phyloP scores from a whole-genome alignment of 306 rosid genomes.

The Citrullus colocynthis region DNA sequence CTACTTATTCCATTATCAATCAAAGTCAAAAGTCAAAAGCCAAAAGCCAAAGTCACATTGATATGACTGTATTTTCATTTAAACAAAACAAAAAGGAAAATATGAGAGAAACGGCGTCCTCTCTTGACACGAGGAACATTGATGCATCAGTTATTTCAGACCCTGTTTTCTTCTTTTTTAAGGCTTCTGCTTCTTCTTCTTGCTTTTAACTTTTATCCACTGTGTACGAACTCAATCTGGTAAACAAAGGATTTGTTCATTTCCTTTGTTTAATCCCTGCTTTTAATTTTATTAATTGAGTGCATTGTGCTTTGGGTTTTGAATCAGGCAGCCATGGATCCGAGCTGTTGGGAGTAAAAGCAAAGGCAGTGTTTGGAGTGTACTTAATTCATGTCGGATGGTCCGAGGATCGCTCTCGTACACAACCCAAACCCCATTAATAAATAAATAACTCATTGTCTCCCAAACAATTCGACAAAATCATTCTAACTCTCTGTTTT shows the following conservation, averaged over 20 bases:
- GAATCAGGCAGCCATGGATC: neutral
- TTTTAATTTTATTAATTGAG: neutral
- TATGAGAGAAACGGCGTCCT: too few relatives aligned
- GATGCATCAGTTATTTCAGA: neutral
- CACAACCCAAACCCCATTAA: too few relatives aligned
- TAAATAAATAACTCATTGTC: neutral
- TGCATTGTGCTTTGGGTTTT: neutral
- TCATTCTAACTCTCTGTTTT: neutral
- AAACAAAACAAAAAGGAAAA: too few relatives aligned
- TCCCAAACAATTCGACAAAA: neutral
- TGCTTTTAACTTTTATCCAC: too few relatives aligned
- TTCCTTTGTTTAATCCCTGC: neutral
- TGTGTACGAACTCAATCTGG: too few relatives aligned
- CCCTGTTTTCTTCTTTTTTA: neutral
- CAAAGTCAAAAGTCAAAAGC: neutral
- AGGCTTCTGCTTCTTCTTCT: neutral
- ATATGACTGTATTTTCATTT: too few relatives aligned
- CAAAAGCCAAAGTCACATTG: neutral
- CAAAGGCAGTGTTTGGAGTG: neutral
- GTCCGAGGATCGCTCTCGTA: neutral
- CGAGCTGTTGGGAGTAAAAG: neutral
- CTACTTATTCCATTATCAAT: neutral
- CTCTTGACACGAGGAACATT: neutral
- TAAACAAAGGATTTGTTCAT: neutral
- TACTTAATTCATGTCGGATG: neutral